Evolutionary conservation across 345 rosid genomes (phyloP), one percentile per base, ranked within the genome.

Genomic region (Syzygium aromaticum): DNA sequence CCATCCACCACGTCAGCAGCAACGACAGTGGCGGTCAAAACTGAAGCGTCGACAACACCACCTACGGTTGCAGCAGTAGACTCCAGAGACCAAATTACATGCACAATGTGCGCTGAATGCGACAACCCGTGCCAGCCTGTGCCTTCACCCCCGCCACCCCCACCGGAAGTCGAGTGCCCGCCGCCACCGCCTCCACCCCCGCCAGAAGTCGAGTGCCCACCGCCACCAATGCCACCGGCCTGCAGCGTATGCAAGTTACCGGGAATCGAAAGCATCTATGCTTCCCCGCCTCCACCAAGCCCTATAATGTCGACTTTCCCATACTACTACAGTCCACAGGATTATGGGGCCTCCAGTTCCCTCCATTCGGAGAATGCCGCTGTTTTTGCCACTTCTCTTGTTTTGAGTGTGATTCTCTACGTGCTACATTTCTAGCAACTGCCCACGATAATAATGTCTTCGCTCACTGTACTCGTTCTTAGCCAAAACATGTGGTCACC

Each of bases 251-350:
- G 82, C 82, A 25, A 73, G 25, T 40, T 63, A 25, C 57, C 86
- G 13, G 43, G 16, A 84, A 6, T 40, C 9, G 85, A 87, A 52
- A 88, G 80, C 61, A 87, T 84, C 88, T 84, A 73, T n/a, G 90
- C 89, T 13, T 89, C 92, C 5, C 93, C 85, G 51, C 17, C 88
- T 30, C 85, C 53, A 6, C 93, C 93, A 11, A 92, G 89, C 87
- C 91, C 93, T 19, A 87, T 92, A 1, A 90, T 92, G 38, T 90
- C 93, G 51, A 87, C 90, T 87, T 88, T 89, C 64, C 93, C 92
- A 3, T 89, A 88, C 63, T 89, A 86, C 90, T 88, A 52, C 77
- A 90, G 87, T 17, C 90, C 93, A 0, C 91, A 91, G 43, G 56
- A 53, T 49, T 67, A 5, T 3, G 23, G 3, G 49, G 7, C 7